Percentiles rank a stretch among this genome's conserved stretches.
Evolutionary conservation across 2,329 filamentous ascomycete species (phyloP).

Genomic region (Fusarium incarnatum): DNA sequence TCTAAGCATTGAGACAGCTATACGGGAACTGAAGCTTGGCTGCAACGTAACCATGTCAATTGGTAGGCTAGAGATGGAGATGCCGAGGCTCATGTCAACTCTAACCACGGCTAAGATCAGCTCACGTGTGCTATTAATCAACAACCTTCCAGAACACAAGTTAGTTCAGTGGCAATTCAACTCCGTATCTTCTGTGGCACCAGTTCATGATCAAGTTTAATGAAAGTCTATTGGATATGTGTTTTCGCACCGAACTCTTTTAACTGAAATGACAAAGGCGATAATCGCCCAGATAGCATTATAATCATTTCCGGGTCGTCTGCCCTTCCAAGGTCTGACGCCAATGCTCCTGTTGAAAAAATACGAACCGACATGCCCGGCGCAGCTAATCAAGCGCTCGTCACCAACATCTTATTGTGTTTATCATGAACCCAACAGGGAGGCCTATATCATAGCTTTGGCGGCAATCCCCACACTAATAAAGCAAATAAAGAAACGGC

Average conservation of each 20-base stretch:
- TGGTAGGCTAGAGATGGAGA: conserved; percentile 30
- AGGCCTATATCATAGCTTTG: conserved; percentile 9
- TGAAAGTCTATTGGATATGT: conserved; percentile 43
- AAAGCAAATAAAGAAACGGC: conserved; percentile 23
- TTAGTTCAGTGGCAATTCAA: background rate
- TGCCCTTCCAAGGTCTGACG: conserved; percentile 42
- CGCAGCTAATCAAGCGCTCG: conserved; percentile 39
- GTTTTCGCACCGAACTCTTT: conserved; percentile 31
- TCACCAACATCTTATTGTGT: conserved; percentile 33
- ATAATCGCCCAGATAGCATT: conserved; percentile 46
- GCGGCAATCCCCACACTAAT: conserved; percentile 26
- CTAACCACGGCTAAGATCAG: conserved; percentile 13
- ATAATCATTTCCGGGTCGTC: conserved; percentile 45
- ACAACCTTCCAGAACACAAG: background rate
- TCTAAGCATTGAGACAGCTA: background rate
- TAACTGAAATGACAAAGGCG: conserved; percentile 42
- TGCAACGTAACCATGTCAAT: conserved; percentile 21
- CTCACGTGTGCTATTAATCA: conserved; percentile 19
- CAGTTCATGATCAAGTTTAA: conserved; percentile 8
- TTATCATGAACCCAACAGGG: conserved; percentile 39
- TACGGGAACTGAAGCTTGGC: conserved; percentile 15
- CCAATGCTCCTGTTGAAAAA: conserved; percentile 46
- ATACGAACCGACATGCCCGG: conserved; percentile 40
- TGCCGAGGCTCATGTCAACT: conserved; percentile 42
- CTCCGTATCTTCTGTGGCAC: background rate